Percentiles rank a stretch among this genome's conserved stretches.
Evolutionary conservation across 2,329 filamentous ascomycete genomes (phyloP).

Genomic region (Aspergillus brunneoviolaceus): DNA sequence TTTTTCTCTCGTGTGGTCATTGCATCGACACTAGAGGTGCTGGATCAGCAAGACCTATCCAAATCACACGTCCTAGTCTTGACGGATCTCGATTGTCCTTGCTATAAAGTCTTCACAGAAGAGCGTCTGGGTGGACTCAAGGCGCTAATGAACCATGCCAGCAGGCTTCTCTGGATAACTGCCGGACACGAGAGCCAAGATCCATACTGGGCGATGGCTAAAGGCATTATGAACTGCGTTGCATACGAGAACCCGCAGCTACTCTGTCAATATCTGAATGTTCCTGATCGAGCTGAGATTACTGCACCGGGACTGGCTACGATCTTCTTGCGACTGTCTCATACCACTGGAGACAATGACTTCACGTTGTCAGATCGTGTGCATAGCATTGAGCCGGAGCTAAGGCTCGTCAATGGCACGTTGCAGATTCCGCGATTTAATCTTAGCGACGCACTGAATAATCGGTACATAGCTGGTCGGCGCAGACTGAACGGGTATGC

Average conservation of each 20-base stretch:
- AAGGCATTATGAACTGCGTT: constrained; percentile 2
- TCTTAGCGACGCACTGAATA: background rate
- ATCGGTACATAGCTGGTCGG: background rate
- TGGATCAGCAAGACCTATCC: background rate
- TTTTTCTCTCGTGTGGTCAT: background rate
- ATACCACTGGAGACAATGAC: background rate
- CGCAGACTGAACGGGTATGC: background rate
- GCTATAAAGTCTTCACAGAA: background rate
- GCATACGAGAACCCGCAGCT: constrained; percentile 4
- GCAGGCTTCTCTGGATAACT: constrained; percentile 8
- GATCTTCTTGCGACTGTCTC: background rate
- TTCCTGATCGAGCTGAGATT: background rate
- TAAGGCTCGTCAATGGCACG: background rate
- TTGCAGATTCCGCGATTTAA: background rate
- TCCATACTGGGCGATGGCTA: constrained; percentile 1
- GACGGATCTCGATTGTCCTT: background rate
- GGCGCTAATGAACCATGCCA: background rate
- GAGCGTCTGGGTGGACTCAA: background rate
- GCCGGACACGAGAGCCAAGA: background rate
- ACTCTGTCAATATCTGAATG: constrained; percentile 1
- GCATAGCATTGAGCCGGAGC: constrained; percentile 1
- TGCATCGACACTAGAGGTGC: background rate
- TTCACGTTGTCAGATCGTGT: background rate
- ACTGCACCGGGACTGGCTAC: background rate
- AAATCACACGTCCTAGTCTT: background rate